These are phyloP conservation scores for Royoungia palumana DNA, from an alignment of 768 basidiomycete species.

Conservation along the genomic window DNA sequence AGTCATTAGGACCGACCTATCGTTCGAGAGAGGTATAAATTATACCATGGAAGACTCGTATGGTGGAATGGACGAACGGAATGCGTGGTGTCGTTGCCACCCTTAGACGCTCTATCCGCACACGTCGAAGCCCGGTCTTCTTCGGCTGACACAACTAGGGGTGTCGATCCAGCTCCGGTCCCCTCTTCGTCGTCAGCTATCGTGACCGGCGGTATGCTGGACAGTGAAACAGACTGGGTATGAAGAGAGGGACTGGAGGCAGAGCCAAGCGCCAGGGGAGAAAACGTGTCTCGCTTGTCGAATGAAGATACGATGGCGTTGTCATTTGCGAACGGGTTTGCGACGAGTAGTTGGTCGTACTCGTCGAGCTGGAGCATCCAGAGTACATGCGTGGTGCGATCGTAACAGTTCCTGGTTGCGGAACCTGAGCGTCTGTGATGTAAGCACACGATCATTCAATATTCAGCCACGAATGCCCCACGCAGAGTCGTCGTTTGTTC, in stretches of 20 bases:
- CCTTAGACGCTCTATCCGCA: not conserved
- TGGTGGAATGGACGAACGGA: slow-evolving; percentile 11
- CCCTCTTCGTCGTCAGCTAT: not conserved
- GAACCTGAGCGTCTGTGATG: not conserved
- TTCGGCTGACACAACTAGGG: not conserved
- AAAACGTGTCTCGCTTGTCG: not conserved
- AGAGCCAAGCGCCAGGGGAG: not conserved
- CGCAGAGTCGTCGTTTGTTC: slow-evolving; percentile 75
- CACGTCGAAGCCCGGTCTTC: not conserved
- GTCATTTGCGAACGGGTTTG: slow-evolving; percentile 12
- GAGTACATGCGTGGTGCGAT: slow-evolving; percentile 13
- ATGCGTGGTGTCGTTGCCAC: slow-evolving; percentile 11
- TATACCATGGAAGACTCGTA: not conserved
- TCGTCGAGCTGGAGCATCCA: slow-evolving; percentile 29
- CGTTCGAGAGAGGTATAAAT: slow-evolving; percentile 1
- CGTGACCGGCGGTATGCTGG: not conserved
- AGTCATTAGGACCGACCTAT: slow-evolving; percentile 72
- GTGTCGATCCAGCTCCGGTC: slow-evolving; percentile 5
- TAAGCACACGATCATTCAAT: not conserved
- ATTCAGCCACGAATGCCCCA: slow-evolving; percentile 57
- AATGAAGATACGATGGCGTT: not conserved
- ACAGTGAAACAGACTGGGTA: slow-evolving; percentile 7
- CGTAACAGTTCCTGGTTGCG: too few species aligned
- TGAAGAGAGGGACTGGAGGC: slow-evolving; percentile 13
- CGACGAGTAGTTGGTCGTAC: slow-evolving; percentile 23